Evolutionary conservation across 768 basidiomycete genomes (phyloP), one percentile per base, ranked within the genome.

Genomic region (Mycena galericulata): DNA sequence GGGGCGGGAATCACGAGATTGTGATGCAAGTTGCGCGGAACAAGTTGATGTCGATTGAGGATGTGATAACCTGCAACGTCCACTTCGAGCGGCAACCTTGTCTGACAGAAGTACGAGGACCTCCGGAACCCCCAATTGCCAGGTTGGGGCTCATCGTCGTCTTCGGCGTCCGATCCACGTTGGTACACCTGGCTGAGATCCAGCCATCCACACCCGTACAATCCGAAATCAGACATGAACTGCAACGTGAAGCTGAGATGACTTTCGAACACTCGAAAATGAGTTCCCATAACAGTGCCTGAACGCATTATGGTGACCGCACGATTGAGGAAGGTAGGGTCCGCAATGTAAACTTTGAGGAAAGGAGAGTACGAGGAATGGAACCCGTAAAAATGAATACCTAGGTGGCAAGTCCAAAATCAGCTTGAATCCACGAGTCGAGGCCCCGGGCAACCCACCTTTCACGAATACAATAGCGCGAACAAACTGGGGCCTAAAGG

Each of bases 131-230:
- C 32, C n/a, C 62, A 60, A 30, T 59, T 70, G 27, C 71, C 72
- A 29, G 51, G 46, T 11, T 75, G 70, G 15, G 72, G 68, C 20
- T 71, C 69, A 34, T 81, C 81, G 7, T 81, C 75, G 27, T 81
- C 81, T 49, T 79, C 80, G 12, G 75, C 73, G 27, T 77, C 78
- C 22, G 72, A 73, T 32, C 86, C 84, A 20, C 93, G 88, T 73
- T 89, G 85, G 80, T 88, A 87, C n/a, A 85, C 89, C 56, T 90
- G 84, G 47, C 83, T 84, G 4, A 97, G 79, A 64, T 97, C 90
- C 49, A 98, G 83, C 88, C 91, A 94, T 2, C 94, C 96, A 78
- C 97, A 98, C 3, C 97, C 97, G 73, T 96, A 97, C 27, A 99
- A 84, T 64, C 95, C 95, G 75, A 94, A 96, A 80, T 99, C 97